Conservation (phyloP, 108 stramenopile species). For the Cyclotella cryptica region DNA sequence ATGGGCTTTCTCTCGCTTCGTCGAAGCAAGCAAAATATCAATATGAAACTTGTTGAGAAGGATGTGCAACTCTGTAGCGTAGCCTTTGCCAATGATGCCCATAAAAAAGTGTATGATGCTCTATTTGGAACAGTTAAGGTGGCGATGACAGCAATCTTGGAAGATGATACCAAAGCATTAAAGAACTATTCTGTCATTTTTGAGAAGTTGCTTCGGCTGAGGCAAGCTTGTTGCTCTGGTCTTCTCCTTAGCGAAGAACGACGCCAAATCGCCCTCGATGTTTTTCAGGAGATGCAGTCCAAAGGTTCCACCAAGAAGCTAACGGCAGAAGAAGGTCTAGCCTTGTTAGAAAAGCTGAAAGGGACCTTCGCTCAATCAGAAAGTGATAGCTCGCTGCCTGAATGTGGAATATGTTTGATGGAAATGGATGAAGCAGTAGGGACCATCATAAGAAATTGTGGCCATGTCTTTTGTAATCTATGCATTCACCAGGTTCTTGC, state of each 20-base stretch:
- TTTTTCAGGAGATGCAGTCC: slow-evolving; percentile 52
- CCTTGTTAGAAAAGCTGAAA: slow-evolving; percentile 66
- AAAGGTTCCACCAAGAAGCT: slow-evolving; percentile 39
- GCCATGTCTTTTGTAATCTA: slow-evolving; percentile 68
- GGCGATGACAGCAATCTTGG: slow-evolving; percentile 41
- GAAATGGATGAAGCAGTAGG: slow-evolving; percentile 54
- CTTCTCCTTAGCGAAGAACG: slow-evolving; percentile 52
- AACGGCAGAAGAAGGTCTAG: slow-evolving; percentile 63
- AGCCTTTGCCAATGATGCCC: slow-evolving; percentile 46
- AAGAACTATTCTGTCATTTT: slow-evolving; percentile 52
- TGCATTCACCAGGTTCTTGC: slow-evolving; percentile 54
- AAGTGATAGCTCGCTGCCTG: slow-evolving; percentile 30
- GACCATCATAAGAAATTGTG: slow-evolving; percentile 55
- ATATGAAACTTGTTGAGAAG: slow-evolving; percentile 50
- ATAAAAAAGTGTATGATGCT: slow-evolving; percentile 64
- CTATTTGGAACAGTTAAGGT: slow-evolving; percentile 50
- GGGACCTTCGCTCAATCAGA: slow-evolving; percentile 49
- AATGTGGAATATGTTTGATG: slow-evolving; percentile 74
- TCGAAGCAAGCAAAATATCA: slow-evolving; percentile 53
- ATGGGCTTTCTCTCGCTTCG: slow-evolving; percentile 66
- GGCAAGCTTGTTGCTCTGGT: slow-evolving; percentile 67
- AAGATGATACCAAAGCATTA: slow-evolving; percentile 24
- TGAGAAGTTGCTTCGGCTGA: slow-evolving; percentile 65
- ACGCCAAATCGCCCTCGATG: slow-evolving; percentile 46
- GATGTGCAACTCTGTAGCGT: slow-evolving; percentile 49